Percentiles rank a stretch among this genome's conserved stretches.
Conservation (phyloP, 176 grass and related monocot genomes). For the Phragmites australis region DNA sequence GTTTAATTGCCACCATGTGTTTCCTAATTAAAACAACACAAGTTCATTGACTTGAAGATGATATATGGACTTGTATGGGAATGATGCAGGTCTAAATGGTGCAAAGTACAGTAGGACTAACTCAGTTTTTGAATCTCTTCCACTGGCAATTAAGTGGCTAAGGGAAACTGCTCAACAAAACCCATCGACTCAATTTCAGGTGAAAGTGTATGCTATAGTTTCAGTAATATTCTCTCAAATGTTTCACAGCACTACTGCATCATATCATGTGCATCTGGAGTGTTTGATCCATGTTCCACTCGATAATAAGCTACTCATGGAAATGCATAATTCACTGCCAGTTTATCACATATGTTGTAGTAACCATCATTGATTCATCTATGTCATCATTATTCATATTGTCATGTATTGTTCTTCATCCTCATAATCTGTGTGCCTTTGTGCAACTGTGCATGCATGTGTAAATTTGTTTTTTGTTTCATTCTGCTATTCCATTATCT, state of each 20-base stretch:
- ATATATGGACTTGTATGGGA: slow-evolving; percentile 23
- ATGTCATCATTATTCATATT: slow-evolving; percentile 10
- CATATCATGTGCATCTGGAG: slow-evolving; percentile 15
- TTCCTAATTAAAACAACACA: slow-evolving; percentile 32
- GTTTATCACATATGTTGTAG: slow-evolving; percentile 7
- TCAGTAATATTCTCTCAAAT: slow-evolving; percentile 26
- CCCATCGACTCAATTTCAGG: slow-evolving; percentile 65
- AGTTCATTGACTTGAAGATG: slow-evolving; percentile 31
- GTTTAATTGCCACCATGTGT: slow-evolving; percentile 26
- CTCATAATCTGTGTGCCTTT: background rate
- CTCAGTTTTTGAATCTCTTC: slow-evolving; percentile 77
- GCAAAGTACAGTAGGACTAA: slow-evolving; percentile 38
- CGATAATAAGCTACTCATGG: background rate
- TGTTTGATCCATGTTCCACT: slow-evolving; percentile 2
- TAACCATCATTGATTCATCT: slow-evolving; percentile 12
- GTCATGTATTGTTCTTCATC: slow-evolving; percentile 3
- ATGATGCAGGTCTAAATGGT: slow-evolving; percentile 54
- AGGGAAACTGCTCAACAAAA: slow-evolving; percentile 65
- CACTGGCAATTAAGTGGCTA: slow-evolving; percentile 79
- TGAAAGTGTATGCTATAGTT: slow-evolving; percentile 39
- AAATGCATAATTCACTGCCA: background rate
- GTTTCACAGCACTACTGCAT: background rate
- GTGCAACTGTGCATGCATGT: background rate
- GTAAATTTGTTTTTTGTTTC: background rate
- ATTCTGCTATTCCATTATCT: slow-evolving; percentile 21